phyloP scores from a whole-genome alignment of 495 filamentous ascomycete genomes.

The Penicillium nucicola region DNA sequence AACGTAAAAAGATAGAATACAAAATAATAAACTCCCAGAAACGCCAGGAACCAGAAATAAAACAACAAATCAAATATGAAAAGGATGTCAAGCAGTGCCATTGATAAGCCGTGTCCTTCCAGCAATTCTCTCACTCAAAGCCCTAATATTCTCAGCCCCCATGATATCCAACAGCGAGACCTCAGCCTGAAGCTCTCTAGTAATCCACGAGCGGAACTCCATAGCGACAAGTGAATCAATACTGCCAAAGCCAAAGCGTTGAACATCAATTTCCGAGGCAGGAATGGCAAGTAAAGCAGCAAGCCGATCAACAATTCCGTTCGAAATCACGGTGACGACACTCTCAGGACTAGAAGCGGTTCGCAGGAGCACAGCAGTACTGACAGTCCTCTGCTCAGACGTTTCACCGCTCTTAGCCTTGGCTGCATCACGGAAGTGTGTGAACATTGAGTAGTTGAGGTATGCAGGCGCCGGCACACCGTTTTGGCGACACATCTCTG shows the following conservation, averaged over 20 bases:
- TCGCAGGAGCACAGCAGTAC: slow-evolving; percentile 6
- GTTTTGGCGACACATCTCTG: slow-evolving; percentile 19
- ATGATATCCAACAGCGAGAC: slow-evolving; percentile 40
- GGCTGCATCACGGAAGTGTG: slow-evolving; percentile 15
- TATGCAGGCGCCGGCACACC: slow-evolving; percentile 22
- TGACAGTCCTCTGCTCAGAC: slow-evolving; percentile 7
- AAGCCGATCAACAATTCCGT: slow-evolving; percentile 23
- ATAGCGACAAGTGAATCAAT: slow-evolving; percentile 48
- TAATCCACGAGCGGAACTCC: slow-evolving; percentile 46
- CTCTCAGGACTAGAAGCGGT: slow-evolving; percentile 6
- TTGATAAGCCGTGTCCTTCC: slow-evolving; percentile 6
- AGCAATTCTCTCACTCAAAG: slow-evolving; percentile 24
- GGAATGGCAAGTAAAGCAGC: slow-evolving; percentile 29
- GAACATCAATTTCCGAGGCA: slow-evolving; percentile 37
- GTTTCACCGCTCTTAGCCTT: not conserved
- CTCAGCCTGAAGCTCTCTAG: slow-evolving; percentile 32
- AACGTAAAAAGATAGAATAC: not conserved
- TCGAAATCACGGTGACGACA: slow-evolving; percentile 17
- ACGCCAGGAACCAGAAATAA: not conserved
- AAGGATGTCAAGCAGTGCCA: not conserved
- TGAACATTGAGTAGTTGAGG: slow-evolving; percentile 28
- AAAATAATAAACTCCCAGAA: not conserved
- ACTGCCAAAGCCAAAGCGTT: slow-evolving; percentile 28
- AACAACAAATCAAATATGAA: not conserved
- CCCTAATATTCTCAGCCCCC: slow-evolving; percentile 23